These are phyloP conservation scores for Arthrocladium fulminans DNA, from an alignment of 2,329 filamentous ascomycete species.

Conservation along the genomic window DNA sequence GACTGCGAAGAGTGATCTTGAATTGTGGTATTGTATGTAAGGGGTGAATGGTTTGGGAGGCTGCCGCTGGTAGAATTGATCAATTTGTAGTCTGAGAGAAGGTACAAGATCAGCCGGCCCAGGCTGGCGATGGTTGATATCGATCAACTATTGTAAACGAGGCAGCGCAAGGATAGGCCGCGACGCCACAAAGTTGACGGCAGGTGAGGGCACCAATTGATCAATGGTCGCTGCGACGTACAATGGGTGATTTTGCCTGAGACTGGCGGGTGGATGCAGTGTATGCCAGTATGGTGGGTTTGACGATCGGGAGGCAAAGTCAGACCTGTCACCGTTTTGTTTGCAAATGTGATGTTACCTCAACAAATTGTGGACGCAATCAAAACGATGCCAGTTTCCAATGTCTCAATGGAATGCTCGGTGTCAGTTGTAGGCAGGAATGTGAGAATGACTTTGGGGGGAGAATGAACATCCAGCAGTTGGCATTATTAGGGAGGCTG, in stretches of 20 bases:
- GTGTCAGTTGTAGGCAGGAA: background rate
- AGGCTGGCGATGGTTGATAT: constrained; percentile 4
- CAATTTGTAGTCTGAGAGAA: constrained; percentile 15
- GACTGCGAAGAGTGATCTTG: constrained; percentile 10
- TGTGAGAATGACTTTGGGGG: background rate
- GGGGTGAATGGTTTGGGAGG: constrained; percentile 12
- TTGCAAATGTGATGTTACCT: background rate
- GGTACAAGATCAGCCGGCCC: constrained; percentile 9
- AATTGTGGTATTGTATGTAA: constrained; percentile 9
- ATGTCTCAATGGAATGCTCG: constrained; percentile 4
- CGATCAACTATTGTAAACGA: constrained; percentile 9
- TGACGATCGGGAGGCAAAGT: background rate
- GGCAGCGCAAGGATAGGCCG: background rate
- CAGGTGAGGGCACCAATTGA: background rate
- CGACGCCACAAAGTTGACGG: background rate
- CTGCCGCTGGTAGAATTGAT: constrained; percentile 10
- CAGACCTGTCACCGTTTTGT: background rate
- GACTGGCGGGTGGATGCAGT: constrained; percentile 6
- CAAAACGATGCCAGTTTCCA: constrained; percentile 1
- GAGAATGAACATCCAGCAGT: background rate
- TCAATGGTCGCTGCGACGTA: background rate
- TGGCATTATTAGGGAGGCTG: constrained; percentile 6
- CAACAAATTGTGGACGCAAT: background rate
- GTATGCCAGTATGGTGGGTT: constrained; percentile 6
- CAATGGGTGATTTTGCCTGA: background rate